Base-by-base conservation (phyloP, 805 yeast species). In the Candida hungchunana region DNA sequence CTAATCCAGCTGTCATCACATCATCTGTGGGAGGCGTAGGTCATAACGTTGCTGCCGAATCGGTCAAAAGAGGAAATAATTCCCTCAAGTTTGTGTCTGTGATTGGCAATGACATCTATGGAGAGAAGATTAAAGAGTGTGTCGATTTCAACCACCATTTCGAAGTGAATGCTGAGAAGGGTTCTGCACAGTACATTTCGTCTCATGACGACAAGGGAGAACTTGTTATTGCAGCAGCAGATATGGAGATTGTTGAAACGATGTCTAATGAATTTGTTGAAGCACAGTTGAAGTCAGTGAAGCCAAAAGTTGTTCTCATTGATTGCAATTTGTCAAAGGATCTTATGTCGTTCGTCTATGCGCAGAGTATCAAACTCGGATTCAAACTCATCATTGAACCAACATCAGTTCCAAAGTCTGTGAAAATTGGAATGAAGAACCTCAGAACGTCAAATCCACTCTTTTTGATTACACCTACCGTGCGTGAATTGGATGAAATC, bases 21-120 rank as follows among this genome's bases (percentile, higher is more conserved):
- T 67, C 78, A 3, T 66, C 81, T 0, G 55, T 85, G 7, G 96
- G 96, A 1, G 96, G 96, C 1, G 95, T 87, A 2, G 96, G 87
- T 0, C 79, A 73, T 55, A 87, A 88, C 49, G 78, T 87, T 12
- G 78, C 85, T 0, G 50, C 73, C n/a, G 90, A 93, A 0, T 65
- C 82, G 4, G 50, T 58, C 14, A 71, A 66, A 40, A 44, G 49
- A 4, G 59, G 52, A 19, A 53, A 42, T 32, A 47, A 44, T 3
- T 49, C 53, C 0, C 46, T 63, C 1, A 60, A 71, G 16, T 65
- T 85, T 21, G 58, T 86, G 0, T 75, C 88, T 0, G 66, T 71
- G 5, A 65, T 85, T 6, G 87, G 85, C 3, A 51, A 66, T n/a
- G 90, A 82, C 43, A 37, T 60, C 8, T 64, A 74, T 4, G 86